phyloP scores from a whole-genome alignment of 305 asterid genomes.

The Fraxinus sp. region DNA sequence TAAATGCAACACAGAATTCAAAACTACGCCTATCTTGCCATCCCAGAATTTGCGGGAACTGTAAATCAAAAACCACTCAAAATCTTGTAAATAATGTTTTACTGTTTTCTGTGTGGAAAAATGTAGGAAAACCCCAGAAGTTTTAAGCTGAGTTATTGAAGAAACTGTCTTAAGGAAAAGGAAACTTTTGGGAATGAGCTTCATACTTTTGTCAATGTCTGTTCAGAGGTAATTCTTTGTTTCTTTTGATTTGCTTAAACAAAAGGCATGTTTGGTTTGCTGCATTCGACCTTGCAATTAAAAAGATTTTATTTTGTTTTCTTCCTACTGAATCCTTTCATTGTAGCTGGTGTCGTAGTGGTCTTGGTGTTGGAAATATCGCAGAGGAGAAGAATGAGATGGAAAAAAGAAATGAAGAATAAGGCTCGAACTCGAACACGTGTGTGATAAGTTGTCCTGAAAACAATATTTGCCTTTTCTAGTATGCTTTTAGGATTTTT shows the following conservation, averaged over 20 bases:
- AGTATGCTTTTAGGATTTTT: too few relatives aligned
- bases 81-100: not conserved
- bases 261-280: not conserved
- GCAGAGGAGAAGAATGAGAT: too few relatives aligned
- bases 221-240: constrained; percentile 41
- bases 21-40: constrained; percentile 53
- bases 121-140: constrained; percentile 51
- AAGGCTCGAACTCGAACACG: too few relatives aligned
- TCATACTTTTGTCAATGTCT: constrained; percentile 47
- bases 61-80: constrained; percentile 28
- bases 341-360: not conserved
- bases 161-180: constrained; percentile 47
- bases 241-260: not conserved
- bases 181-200: constrained; percentile 52
- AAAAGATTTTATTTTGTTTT: not conserved
- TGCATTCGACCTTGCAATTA: not conserved
- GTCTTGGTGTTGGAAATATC: not conserved
- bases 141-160: constrained; percentile 51
- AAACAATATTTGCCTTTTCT: too few relatives aligned
- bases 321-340: not conserved
- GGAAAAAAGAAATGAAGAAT: too few relatives aligned
- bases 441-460: too few relatives aligned
- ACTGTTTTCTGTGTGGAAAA: not conserved
- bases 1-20: constrained; percentile 37
- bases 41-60: constrained; percentile 56